Evolutionary conservation across 139 green algal species (phyloP).

Genomic region (Coelastrella sp.): DNA sequence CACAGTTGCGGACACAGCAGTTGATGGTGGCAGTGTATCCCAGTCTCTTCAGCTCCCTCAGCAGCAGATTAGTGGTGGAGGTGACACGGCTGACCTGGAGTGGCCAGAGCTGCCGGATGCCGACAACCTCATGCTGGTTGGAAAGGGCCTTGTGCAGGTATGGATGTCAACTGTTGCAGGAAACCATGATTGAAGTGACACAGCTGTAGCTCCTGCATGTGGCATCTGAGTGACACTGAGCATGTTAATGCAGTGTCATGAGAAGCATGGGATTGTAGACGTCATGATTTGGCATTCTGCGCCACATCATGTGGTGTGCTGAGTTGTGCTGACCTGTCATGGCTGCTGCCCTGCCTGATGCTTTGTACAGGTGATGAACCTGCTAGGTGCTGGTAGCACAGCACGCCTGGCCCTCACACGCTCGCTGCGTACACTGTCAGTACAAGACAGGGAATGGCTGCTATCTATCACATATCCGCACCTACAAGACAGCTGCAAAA

Average conservation of each 20-base stretch:
- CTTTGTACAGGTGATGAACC: slow-evolving; percentile 38
- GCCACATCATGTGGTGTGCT: no score
- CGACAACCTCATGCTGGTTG: slow-evolving; percentile 38
- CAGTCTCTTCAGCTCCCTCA: not conserved
- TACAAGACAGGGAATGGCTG: slow-evolving; percentile 37
- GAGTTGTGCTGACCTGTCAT: no score
- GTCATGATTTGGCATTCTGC: no score
- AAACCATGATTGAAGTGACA: no score
- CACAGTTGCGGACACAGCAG: not conserved
- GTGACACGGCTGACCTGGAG: not conserved
- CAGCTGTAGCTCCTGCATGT: no score
- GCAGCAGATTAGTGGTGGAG: slow-evolving; percentile 15
- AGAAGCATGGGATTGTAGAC: not conserved
- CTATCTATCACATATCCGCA: slow-evolving; percentile 48
- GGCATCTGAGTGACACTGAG: no score
- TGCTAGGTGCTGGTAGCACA: slow-evolving; percentile 19
- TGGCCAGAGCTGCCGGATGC: slow-evolving; percentile 43
- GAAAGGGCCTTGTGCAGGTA: slow-evolving; percentile 44
- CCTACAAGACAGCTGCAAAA: slow-evolving; percentile 38
- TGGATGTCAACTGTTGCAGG: not conserved
- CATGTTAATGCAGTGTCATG: no score
- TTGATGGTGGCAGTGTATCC: not conserved
- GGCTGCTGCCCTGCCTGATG: not conserved
- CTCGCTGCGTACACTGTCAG: not conserved
- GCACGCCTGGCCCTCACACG: slow-evolving; percentile 24